These are phyloP conservation scores for Solanum boliviense DNA, from an alignment of 257 asterid genomes.

Conservation along the genomic window DNA sequence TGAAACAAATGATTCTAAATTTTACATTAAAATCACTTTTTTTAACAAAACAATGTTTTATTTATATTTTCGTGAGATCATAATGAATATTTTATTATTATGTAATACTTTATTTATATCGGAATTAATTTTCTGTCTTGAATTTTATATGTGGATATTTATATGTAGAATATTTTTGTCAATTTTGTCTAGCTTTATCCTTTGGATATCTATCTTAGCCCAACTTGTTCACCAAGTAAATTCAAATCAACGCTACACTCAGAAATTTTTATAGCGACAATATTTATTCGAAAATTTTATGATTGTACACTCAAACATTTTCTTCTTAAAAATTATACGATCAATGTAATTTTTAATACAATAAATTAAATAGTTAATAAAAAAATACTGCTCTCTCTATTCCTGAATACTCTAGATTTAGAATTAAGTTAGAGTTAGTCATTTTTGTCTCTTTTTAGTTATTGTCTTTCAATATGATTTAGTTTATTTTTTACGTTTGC, in stretches of 20 bases:
- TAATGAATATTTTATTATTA: no score
- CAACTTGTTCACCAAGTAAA: neutral
- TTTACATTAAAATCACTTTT: neutral
- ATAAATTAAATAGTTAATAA: neutral
- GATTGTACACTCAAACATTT: no score
- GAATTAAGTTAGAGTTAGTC: no score
- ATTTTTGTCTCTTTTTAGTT: no score
- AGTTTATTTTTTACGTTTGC: no score
- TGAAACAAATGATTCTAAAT: neutral
- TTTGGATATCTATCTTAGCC: neutral
- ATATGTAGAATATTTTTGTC: neutral
- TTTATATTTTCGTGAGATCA: no score
- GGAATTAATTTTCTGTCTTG: neutral
- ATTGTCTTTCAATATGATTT: no score
- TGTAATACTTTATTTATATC: neutral
- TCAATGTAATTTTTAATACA: neutral
- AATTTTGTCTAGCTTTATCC: neutral
- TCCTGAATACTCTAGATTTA: no score
- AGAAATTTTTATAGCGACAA: no score
- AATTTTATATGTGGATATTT: neutral
- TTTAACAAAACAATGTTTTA: neutral
- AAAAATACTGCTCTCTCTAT: no score
- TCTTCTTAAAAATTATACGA: neutral
- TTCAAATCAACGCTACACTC: neutral
- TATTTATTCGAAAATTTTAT: neutral